phyloP scores from a whole-genome alignment of 164 flowering plant genomes.

The Protea cynaroides region DNA sequence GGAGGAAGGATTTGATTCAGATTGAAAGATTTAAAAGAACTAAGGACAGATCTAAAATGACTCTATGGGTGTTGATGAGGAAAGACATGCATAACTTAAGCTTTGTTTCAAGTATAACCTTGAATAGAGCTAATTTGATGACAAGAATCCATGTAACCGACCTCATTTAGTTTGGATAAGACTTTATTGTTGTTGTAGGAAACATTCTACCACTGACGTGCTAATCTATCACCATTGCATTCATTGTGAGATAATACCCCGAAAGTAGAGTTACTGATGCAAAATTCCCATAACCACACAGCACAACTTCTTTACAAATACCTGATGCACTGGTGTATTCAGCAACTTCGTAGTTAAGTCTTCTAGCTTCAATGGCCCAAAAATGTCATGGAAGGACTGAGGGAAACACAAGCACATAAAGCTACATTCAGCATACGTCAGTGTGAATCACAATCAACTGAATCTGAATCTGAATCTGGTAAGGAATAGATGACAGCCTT shows the following conservation, averaged over 20 bases:
- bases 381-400: neutral
- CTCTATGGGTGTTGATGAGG: too few species aligned
- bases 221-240: too few species aligned
- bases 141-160: too few species aligned
- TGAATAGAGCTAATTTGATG: too few species aligned
- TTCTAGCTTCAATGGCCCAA: neutral
- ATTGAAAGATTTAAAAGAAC: too few species aligned
- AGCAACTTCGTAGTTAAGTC: neutral
- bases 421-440: neutral
- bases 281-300: neutral
- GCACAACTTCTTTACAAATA: neutral
- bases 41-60: too few species aligned
- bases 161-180: too few species aligned
- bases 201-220: too few species aligned
- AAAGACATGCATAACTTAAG: too few species aligned
- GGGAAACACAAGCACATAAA: neutral
- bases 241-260: neutral
- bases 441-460: neutral
- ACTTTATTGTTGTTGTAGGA: too few species aligned
- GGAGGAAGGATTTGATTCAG: too few species aligned
- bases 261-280: neutral
- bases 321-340: neutral
- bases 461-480: neutral
- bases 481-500: conserved; percentile 2
- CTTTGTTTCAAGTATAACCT: too few species aligned